phyloP scores from a whole-genome alignment of 2,329 filamentous ascomycete species.

The Claviceps pusilla region DNA sequence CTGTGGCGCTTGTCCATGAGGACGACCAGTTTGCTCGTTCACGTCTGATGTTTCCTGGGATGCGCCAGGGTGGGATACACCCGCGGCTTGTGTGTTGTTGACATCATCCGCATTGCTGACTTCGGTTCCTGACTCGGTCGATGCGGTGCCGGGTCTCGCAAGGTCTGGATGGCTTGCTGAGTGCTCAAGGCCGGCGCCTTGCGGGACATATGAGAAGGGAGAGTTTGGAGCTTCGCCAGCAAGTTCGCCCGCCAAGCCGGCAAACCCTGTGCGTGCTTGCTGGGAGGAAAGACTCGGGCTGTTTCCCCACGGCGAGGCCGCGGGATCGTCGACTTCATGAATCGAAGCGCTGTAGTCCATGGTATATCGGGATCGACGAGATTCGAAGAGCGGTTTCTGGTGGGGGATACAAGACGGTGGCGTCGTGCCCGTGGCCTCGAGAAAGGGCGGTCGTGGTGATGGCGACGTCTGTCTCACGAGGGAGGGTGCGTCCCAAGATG shows the following conservation, averaged over 20 bases:
- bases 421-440: neutral
- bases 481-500: neutral
- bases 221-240: constrained; percentile 16
- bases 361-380: constrained; percentile 4
- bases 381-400: neutral
- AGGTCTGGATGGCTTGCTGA: constrained; percentile 26
- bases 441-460: neutral
- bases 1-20: constrained; percentile 15
- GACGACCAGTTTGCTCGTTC: constrained; percentile 6
- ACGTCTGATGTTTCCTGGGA: constrained; percentile 7
- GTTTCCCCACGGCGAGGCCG: constrained; percentile 40
- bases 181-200: constrained; percentile 25
- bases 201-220: constrained; percentile 29
- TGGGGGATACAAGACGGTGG: neutral
- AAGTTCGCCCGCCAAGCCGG: constrained; percentile 23
- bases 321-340: constrained; percentile 37
- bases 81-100: constrained; percentile 9
- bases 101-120: constrained; percentile 22
- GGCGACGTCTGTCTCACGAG: neutral
- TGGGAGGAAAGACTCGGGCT: constrained; percentile 37
- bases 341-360: constrained; percentile 48
- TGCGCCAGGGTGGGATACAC: constrained; percentile 7
- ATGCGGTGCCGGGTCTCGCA: constrained; percentile 31
- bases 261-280: constrained; percentile 29
- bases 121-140: constrained; percentile 30